Evolutionary conservation across 345 rosid genomes (phyloP), one percentile per base, ranked within the genome.

Genomic region (Cardamine chenopodiifolia): DNA sequence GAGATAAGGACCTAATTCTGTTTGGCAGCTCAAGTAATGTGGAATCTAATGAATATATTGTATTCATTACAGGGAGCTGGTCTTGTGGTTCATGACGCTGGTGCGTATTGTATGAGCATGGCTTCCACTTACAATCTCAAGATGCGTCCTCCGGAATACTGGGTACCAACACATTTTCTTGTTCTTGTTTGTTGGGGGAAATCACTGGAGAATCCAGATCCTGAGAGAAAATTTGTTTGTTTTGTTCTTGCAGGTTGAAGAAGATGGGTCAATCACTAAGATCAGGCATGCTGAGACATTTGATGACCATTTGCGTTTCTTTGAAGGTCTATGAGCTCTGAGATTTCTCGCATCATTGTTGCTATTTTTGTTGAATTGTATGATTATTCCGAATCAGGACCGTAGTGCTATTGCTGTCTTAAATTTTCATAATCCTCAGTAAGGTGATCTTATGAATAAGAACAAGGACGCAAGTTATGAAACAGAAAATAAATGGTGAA

Each of bases 101-200:
- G 99, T 49, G 99, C 98, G 28, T 95, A 95, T 75, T 92, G 99
- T 88, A 95, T 95, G 99, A 95, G 99, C 82, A 95, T 95, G 99
- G 98, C 99, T 39, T 95, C 99, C 2, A 90, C 97, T 48, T 95
- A 95, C 90, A 95, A 95, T 78, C 93, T 95, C 76, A 95, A 95
- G 86, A 92, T 95, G 97, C 98, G 98, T 20, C 99, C 98, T 76
- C 94, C 99, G 0, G 98, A 92, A 83, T 92, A 92, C 84, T 95
- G 98, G 99, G 99, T 95, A 95, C 48, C 28, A 6, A 40, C 60
- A 39, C 68, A 53, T 15, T 34, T 61, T 68, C 47, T 34, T 63
- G 17, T 18, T 71, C 35, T 52, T 60, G 22, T 17, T 70, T 32
- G 12, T 17, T 4, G 19, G 5, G 8, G 1, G 32, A 68, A 63